phyloP scores from a whole-genome alignment of 164 flowering plant genomes.

The Nymphaea thermarum region DNA sequence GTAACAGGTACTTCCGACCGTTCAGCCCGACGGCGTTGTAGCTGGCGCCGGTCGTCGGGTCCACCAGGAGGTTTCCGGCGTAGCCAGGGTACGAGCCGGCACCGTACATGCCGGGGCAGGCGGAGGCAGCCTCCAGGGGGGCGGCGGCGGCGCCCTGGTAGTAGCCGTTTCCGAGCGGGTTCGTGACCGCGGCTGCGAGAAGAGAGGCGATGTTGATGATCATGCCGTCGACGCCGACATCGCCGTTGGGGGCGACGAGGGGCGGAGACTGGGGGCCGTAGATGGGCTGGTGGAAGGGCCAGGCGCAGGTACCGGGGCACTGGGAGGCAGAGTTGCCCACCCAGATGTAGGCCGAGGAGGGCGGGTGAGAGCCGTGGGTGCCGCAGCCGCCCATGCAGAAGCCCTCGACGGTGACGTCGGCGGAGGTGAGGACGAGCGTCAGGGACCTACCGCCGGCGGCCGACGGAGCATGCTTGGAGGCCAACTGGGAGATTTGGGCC shows the following conservation, averaged over 20 bases:
- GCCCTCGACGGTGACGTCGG: constrained; percentile 11
- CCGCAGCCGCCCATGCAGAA: constrained; percentile 12
- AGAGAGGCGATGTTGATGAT: constrained; percentile 9
- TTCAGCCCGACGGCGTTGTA: constrained; percentile 11
- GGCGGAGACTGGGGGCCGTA: constrained; percentile 13
- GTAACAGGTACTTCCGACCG: constrained; percentile 14
- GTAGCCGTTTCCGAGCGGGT: constrained; percentile 10
- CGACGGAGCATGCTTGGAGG: background rate
- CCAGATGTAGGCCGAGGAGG: constrained; percentile 5
- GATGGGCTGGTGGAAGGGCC: constrained; percentile 11
- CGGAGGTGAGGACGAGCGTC: constrained; percentile 3
- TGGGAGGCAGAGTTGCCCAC: constrained; percentile 13
- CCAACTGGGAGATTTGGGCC: constrained; percentile 1
- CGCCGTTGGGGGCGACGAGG: constrained; percentile 13
- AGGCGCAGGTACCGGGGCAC: constrained; percentile 13
- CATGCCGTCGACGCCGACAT: constrained; percentile 15
- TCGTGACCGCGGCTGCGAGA: constrained; percentile 10
- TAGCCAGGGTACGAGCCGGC: constrained; percentile 13
- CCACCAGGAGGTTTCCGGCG: constrained; percentile 11
- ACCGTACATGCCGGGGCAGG: constrained; percentile 11
- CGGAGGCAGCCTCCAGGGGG: constrained; percentile 14
- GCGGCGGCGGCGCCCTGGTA: constrained; percentile 13
- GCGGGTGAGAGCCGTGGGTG: constrained; percentile 10
- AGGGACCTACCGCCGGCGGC: constrained; percentile 10
- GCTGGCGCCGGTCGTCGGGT: constrained; percentile 11